Evolutionary conservation across 2,329 filamentous ascomycete species (phyloP).

Genomic region (Fusarium armeniacum): DNA sequence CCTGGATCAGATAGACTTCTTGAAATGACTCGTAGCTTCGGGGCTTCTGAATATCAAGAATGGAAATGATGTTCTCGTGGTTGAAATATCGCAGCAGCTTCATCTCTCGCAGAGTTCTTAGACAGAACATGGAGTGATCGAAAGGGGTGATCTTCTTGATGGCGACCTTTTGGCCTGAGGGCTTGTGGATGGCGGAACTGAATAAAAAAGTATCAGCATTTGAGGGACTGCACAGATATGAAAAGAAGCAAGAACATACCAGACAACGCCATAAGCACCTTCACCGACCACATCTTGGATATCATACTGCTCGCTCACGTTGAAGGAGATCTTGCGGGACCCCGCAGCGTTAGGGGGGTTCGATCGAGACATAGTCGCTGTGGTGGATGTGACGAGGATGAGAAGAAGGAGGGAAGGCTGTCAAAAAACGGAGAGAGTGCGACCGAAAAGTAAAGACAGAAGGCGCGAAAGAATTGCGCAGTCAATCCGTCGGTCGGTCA

Average conservation of each 20-base stretch:
- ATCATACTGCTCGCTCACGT: slow-evolving; percentile 99
- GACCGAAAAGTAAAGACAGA: slow-evolving; percentile 12
- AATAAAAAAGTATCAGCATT: slow-evolving; percentile 55
- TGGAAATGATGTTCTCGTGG: slow-evolving; percentile 99
- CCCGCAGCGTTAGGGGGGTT: slow-evolving; percentile 70
- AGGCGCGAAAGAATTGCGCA: slow-evolving; percentile 24
- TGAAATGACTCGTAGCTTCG: slow-evolving; percentile 96
- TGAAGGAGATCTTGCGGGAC: slow-evolving; percentile 98
- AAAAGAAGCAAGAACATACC: slow-evolving; percentile 70
- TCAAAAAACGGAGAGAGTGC: slow-evolving; percentile 4
- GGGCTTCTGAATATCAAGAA: slow-evolving; percentile 98
- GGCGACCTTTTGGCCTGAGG: slow-evolving; percentile 96
- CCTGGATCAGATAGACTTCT: slow-evolving; percentile 98
- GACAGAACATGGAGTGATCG: slow-evolving; percentile 98
- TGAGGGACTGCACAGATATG: background rate
- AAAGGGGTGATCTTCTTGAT: slow-evolving; percentile 99
- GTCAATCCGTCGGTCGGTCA: slow-evolving; percentile 31
- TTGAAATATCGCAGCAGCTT: slow-evolving; percentile 99
- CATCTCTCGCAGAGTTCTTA: slow-evolving; percentile 98
- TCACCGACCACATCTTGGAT: slow-evolving; percentile 99
- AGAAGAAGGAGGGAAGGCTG: slow-evolving; percentile 12
- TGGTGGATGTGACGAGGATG: slow-evolving; percentile 5
- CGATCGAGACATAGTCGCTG: slow-evolving; percentile 65
- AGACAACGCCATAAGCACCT: slow-evolving; percentile 98
- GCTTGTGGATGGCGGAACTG: slow-evolving; percentile 97